These are phyloP conservation scores for Fusarium anthophilum DNA, from an alignment of 2,329 filamentous ascomycete species.

Conservation along the genomic window DNA sequence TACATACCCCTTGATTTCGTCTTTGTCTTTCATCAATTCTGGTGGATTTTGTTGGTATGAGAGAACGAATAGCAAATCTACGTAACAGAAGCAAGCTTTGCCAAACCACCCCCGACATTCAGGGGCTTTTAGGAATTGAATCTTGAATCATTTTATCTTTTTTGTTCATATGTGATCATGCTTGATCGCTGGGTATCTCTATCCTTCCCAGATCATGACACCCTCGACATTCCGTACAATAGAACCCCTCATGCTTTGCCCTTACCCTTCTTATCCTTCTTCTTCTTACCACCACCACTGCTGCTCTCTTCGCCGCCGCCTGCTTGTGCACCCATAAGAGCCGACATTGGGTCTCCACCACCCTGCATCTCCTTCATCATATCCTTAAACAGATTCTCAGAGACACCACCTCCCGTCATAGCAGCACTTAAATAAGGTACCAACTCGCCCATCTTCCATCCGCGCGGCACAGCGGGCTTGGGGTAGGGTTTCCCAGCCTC, in stretches of 20 bases:
- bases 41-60: constrained; percentile 27
- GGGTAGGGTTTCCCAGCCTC: constrained; percentile 74
- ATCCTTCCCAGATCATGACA: constrained; percentile 25
- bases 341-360: constrained; percentile 57
- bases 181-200: constrained; percentile 31
- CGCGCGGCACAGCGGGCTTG: constrained; percentile 78
- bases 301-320: constrained; percentile 45
- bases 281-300: constrained; percentile 48
- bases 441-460: constrained; percentile 89
- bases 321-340: constrained; percentile 52
- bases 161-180: constrained; percentile 24
- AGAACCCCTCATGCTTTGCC: constrained; percentile 39
- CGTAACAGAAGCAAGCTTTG: constrained; percentile 26
- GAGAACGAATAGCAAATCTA: constrained; percentile 22
- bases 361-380: constrained; percentile 93
- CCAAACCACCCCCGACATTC: background rate
- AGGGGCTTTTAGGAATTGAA: constrained; percentile 15
- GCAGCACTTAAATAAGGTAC: constrained; percentile 89
- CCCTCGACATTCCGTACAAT: background rate
- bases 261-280: constrained; percentile 63
- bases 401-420: constrained; percentile 91
- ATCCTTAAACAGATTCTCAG: constrained; percentile 93
- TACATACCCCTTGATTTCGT: constrained; percentile 39
- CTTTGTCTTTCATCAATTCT: constrained; percentile 16
- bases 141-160: constrained; percentile 30